phyloP scores from a whole-genome alignment of 495 filamentous ascomycete genomes.

The Aeminium ludgeri region DNA sequence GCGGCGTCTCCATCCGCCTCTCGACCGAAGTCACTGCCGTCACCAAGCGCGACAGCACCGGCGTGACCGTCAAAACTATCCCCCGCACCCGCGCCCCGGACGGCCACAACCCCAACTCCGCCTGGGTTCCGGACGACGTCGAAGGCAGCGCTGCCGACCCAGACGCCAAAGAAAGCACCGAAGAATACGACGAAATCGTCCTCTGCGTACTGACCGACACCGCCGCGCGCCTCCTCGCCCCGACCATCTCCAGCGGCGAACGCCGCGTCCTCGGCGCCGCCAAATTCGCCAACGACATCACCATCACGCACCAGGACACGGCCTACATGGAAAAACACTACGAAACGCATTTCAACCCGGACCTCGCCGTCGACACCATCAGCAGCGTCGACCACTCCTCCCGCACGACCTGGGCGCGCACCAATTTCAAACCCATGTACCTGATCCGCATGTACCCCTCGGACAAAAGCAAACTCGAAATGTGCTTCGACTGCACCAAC shows the following conservation, averaged over 20 bases:
- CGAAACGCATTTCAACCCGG: slow-evolving; percentile 45
- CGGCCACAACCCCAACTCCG: slow-evolving; percentile 22
- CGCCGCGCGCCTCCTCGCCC: slow-evolving; percentile 46
- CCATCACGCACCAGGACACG: slow-evolving; percentile 64
- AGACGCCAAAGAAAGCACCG: slow-evolving; percentile 24
- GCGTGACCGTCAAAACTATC: slow-evolving; percentile 35
- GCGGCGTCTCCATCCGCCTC: slow-evolving; percentile 48
- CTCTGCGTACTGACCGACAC: slow-evolving; percentile 64
- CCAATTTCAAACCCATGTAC: slow-evolving; percentile 62
- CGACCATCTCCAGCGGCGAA: slow-evolving; percentile 46
- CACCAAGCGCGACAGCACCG: slow-evolving; percentile 37
- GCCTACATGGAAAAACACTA: slow-evolving; percentile 61
- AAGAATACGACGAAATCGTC: slow-evolving; percentile 53
- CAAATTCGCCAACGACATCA: slow-evolving; percentile 70
- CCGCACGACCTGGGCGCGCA: slow-evolving; percentile 36
- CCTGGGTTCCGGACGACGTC: slow-evolving; percentile 19
- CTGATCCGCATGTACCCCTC: slow-evolving; percentile 51
- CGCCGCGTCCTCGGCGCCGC: slow-evolving; percentile 51
- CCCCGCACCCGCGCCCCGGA: slow-evolving; percentile 25
- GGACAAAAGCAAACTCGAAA: slow-evolving; percentile 57
- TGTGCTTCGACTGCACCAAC: slow-evolving; percentile 74
- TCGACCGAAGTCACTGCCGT: slow-evolving; percentile 44
- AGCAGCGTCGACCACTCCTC: slow-evolving; percentile 33
- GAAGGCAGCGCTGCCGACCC: slow-evolving; percentile 25
- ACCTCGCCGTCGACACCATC: slow-evolving; percentile 26